Evolutionary conservation across 306 rosid species (phyloP).

Genomic region (Pueraria montana): DNA sequence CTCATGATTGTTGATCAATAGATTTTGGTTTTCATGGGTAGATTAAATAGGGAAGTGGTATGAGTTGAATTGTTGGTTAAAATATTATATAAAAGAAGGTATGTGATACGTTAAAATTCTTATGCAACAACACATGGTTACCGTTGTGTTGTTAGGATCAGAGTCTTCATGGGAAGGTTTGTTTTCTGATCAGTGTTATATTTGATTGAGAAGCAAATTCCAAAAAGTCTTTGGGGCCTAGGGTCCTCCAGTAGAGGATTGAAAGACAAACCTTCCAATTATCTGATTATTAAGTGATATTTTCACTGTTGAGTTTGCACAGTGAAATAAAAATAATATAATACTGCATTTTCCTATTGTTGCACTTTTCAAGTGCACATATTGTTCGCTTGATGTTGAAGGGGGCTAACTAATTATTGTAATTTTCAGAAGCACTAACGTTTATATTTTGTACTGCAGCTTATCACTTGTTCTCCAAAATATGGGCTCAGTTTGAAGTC

Average conservation of each 20-base stretch:
- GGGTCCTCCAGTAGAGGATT: slow-evolving; percentile 2
- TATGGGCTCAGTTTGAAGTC: slow-evolving; percentile 45
- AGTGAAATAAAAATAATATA: slow-evolving; percentile 17
- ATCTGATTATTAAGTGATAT: slow-evolving; percentile 24
- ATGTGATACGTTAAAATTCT: background rate
- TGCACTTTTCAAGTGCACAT: background rate
- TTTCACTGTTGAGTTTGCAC: slow-evolving; percentile 33
- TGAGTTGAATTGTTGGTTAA: slow-evolving; percentile 34
- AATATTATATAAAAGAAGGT: background rate
- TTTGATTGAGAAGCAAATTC: slow-evolving; percentile 36
- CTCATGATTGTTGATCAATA: slow-evolving; percentile 40
- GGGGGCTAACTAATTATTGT: background rate
- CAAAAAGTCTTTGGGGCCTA: slow-evolving; percentile 15
- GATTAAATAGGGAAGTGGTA: slow-evolving; percentile 21
- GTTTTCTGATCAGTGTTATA: slow-evolving; percentile 22
- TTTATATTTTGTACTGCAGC: slow-evolving; percentile 56
- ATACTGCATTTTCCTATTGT: slow-evolving; percentile 2
- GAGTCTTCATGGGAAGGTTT: background rate
- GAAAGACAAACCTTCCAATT: slow-evolving; percentile 18
- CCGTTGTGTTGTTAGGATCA: slow-evolving; percentile 33
- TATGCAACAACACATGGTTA: slow-evolving; percentile 5
- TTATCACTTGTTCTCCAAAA: slow-evolving; percentile 43
- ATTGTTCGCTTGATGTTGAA: slow-evolving; percentile 32
- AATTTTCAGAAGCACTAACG: slow-evolving; percentile 1
- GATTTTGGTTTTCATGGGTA: slow-evolving; percentile 43